Evolutionary conservation across 1,284 basidiomycete genomes (phyloP).

Genomic region (Agroathelia rolfsii): DNA sequence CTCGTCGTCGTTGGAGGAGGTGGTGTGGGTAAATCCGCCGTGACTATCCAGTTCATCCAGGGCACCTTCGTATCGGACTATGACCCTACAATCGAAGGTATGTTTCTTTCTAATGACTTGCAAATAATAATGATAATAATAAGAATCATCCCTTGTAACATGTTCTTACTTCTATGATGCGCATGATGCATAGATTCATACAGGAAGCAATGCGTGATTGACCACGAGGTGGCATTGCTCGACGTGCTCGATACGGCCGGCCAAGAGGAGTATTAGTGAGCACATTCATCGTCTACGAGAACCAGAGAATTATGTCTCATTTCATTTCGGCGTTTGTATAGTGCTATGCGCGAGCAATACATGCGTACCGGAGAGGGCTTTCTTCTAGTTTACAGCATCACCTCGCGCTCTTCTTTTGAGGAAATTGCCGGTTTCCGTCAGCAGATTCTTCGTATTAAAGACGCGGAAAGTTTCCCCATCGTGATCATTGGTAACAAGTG

Average conservation of each 20-base stretch:
- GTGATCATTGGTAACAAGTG: constrained; percentile 99
- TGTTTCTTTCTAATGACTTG: constrained; percentile 10
- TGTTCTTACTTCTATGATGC: too few relatives aligned
- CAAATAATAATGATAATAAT: background rate
- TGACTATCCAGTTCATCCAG: constrained; percentile 98
- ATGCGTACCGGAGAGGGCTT: constrained; percentile 98
- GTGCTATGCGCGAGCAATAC: constrained; percentile 96
- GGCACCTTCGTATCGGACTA: constrained; percentile 98
- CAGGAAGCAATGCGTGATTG: constrained; percentile 93
- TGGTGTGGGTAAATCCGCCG: constrained; percentile 94
- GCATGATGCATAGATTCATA: constrained; percentile 95
- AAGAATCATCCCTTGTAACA: constrained; percentile 5
- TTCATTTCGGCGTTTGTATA: constrained; percentile 22
- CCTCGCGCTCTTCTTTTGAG: constrained; percentile 95
- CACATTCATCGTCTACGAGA: too few relatives aligned
- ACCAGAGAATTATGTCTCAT: constrained; percentile 53
- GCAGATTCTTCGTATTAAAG: constrained; percentile 94
- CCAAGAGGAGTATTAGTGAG: constrained; percentile 95
- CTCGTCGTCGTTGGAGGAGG: constrained; percentile 97
- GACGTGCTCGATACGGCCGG: constrained; percentile 98
- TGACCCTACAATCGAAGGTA: constrained; percentile 94
- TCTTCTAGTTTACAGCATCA: constrained; percentile 98
- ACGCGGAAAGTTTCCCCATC: constrained; percentile 96
- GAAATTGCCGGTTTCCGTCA: constrained; percentile 97
- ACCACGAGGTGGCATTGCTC: constrained; percentile 94